Evolutionary conservation across 148 eudicot genomes (phyloP).

Genomic region (Persicaria maculosa): DNA sequence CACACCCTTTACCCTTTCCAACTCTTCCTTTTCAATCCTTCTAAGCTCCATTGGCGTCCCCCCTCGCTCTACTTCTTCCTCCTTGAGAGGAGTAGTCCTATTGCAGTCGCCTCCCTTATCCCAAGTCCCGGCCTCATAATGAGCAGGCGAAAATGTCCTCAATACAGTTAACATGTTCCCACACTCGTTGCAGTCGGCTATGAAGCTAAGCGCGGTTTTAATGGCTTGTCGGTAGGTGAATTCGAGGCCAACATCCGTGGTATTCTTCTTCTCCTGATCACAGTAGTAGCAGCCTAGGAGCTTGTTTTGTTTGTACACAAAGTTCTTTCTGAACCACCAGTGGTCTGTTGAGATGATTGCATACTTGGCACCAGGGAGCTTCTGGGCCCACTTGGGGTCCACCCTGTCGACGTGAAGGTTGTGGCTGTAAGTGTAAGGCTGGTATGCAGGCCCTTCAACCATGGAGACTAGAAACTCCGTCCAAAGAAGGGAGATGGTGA

Average conservation of each 20-base stretch:
- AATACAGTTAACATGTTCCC: slow-evolving; percentile 22
- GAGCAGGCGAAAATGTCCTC: slow-evolving; percentile 44
- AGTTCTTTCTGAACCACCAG: slow-evolving; percentile 16
- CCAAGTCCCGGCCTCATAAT: slow-evolving; percentile 49
- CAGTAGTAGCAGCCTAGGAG: slow-evolving; percentile 12
- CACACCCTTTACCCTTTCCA: background rate
- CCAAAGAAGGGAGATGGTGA: slow-evolving; percentile 13
- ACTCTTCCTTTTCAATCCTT: slow-evolving; percentile 1
- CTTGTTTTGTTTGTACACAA: background rate
- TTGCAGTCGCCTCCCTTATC: slow-evolving; percentile 36
- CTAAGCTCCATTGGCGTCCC: background rate
- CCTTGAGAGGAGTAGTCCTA: slow-evolving; percentile 19
- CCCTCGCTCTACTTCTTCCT: slow-evolving; percentile 29
- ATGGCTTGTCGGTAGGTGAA: background rate
- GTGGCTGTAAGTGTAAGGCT: background rate
- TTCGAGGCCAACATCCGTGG: slow-evolving; percentile 5
- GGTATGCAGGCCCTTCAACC: background rate
- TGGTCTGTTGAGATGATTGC: slow-evolving; percentile 19
- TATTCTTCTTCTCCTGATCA: slow-evolving; percentile 11
- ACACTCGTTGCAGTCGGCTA: slow-evolving; percentile 25
- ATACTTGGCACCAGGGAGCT: slow-evolving; percentile 8
- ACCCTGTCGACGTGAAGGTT: slow-evolving; percentile 12
- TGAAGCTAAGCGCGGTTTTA: slow-evolving; percentile 20
- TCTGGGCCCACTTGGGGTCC: slow-evolving; percentile 23
- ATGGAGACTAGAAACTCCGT: slow-evolving; percentile 1